Evolutionary conservation across 495 filamentous ascomycete genomes (phyloP).

Genomic region (Penicillium ochrochloron): DNA sequence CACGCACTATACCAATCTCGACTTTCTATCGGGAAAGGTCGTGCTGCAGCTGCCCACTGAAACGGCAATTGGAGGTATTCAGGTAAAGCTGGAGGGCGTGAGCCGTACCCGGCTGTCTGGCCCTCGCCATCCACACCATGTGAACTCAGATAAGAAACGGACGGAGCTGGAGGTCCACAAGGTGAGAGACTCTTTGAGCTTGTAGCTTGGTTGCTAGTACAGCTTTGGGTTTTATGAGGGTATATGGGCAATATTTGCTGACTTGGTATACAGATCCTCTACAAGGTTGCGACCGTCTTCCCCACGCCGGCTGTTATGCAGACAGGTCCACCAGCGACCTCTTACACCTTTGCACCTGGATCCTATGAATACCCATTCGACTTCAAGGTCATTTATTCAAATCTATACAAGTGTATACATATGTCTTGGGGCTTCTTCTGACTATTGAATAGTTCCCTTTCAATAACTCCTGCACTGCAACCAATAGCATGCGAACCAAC

Average conservation of each 20-base stretch:
- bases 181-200: conserved; percentile 48
- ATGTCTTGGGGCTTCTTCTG: conserved; percentile 1
- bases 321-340: conserved; percentile 44
- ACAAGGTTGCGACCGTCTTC: conserved; percentile 67
- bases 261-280: conserved; percentile 59
- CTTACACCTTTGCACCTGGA: conserved; percentile 73
- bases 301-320: conserved; percentile 59
- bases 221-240: background rate
- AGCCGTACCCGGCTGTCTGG: conserved; percentile 67
- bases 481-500: conserved; percentile 61
- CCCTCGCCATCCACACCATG: conserved; percentile 63
- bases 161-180: conserved; percentile 78
- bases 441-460: conserved; percentile 66
- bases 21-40: conserved; percentile 73
- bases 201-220: background rate
- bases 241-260: conserved; percentile 14
- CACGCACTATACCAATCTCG: conserved; percentile 86
- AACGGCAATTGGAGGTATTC: conserved; percentile 73
- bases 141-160: conserved; percentile 58
- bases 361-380: conserved; percentile 86
- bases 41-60: conserved; percentile 65
- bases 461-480: conserved; percentile 80
- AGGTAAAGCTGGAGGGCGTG: conserved; percentile 95
- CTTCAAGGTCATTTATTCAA: conserved; percentile 67
- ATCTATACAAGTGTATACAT: background rate